Conservation (phyloP, 2,329 filamentous ascomycete species). For the Monosporascus sp. region DNA sequence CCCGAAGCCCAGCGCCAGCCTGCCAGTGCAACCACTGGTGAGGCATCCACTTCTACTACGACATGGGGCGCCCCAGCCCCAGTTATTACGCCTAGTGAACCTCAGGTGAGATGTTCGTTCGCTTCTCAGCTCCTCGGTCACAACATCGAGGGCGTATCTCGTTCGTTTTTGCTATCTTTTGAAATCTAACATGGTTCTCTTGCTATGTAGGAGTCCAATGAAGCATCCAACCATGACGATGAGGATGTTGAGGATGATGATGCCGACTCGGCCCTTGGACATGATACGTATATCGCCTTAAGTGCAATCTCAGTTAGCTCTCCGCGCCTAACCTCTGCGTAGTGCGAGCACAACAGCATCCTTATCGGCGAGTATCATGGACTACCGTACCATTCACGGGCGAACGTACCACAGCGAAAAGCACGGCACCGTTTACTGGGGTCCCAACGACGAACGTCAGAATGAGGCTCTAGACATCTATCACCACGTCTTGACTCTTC, state of each 20-base stretch:
- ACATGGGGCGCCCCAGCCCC: neutral
- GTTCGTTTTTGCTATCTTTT: neutral
- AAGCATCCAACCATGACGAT: neutral
- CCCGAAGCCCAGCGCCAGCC: no score
- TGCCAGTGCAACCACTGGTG: neutral
- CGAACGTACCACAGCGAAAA: conserved; percentile 1
- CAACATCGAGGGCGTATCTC: neutral
- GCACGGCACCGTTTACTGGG: neutral
- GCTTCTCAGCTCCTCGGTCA: neutral
- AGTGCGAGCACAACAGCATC: conserved; percentile 1
- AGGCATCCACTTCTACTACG: neutral
- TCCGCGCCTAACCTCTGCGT: neutral
- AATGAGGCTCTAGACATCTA: neutral
- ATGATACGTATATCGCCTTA: neutral
- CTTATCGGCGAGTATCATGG: conserved; percentile 1
- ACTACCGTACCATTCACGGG: conserved; percentile 1
- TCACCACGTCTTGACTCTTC: neutral
- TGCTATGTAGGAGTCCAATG: neutral
- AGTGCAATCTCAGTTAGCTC: neutral
- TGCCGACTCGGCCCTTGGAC: conserved; percentile 1
- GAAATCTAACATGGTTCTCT: neutral
- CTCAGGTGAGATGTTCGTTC: neutral
- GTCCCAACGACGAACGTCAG: conserved; percentile 1
- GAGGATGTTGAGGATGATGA: neutral
- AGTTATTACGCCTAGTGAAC: neutral